phyloP scores from a whole-genome alignment of 2,329 filamentous ascomycete genomes.

The Alternaria tenuissima region DNA sequence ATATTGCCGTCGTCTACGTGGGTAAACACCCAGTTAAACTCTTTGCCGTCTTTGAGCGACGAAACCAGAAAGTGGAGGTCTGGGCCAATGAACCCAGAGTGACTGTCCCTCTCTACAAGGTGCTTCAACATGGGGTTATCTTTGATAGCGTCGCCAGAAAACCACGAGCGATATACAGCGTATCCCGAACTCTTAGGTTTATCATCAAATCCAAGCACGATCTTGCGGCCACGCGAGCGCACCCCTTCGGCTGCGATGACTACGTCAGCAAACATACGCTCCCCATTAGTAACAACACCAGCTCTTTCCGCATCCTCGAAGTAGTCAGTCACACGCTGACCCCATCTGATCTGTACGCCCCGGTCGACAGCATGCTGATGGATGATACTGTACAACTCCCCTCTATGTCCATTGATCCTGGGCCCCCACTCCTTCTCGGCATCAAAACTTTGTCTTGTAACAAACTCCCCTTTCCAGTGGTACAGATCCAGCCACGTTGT shows the following conservation, averaged over 20 bases:
- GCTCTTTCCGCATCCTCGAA: slow-evolving; percentile 62
- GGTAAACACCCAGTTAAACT: slow-evolving; percentile 50
- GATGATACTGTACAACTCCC: slow-evolving; percentile 66
- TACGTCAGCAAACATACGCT: slow-evolving; percentile 57
- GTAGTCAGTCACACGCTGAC: slow-evolving; percentile 61
- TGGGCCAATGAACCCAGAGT: slow-evolving; percentile 45
- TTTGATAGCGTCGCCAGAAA: slow-evolving; percentile 36
- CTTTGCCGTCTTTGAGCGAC: slow-evolving; percentile 44
- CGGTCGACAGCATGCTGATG: slow-evolving; percentile 64
- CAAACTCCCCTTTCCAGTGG: slow-evolving; percentile 68
- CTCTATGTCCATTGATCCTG: slow-evolving; percentile 67
- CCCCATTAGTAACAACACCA: slow-evolving; percentile 61
- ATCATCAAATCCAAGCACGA: slow-evolving; percentile 62
- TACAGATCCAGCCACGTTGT: slow-evolving; percentile 67
- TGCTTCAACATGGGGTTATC: slow-evolving; percentile 38
- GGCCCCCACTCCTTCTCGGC: slow-evolving; percentile 55
- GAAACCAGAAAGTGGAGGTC: slow-evolving; percentile 50
- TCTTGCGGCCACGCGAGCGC: slow-evolving; percentile 60
- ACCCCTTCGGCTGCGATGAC: slow-evolving; percentile 64
- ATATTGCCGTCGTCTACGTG: slow-evolving; percentile 51
- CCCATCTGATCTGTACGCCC: slow-evolving; percentile 63
- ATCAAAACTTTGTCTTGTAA: slow-evolving; percentile 62
- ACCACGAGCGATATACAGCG: slow-evolving; percentile 61
- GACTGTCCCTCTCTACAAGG: slow-evolving; percentile 46
- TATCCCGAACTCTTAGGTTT: slow-evolving; percentile 63